Conservation (phyloP, 805 yeast species). For the Yarrowia porcina region DNA sequence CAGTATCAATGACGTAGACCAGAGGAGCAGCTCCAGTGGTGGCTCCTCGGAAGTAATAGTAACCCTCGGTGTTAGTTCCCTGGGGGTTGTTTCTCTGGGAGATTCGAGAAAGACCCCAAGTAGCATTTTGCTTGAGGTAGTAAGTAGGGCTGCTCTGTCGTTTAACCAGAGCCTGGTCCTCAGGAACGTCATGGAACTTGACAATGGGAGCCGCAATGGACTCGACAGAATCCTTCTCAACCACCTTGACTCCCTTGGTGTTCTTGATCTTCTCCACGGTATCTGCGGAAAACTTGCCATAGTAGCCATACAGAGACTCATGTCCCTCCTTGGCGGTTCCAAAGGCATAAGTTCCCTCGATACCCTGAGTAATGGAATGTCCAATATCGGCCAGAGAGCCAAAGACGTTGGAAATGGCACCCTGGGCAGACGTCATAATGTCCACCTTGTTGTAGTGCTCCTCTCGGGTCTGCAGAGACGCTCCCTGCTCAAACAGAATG, state of each 20-base stretch:
- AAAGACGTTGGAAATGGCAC: background rate
- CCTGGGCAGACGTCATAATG: background rate
- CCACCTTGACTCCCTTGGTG: constrained; percentile 52
- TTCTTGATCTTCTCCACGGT: constrained; percentile 47
- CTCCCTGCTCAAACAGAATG: constrained; percentile 17
- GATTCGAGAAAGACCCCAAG: constrained; percentile 92
- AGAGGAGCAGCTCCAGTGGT: constrained; percentile 41
- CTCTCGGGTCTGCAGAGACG: constrained; percentile 26
- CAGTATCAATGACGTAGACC: constrained; percentile 86
- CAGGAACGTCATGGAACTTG: constrained; percentile 54
- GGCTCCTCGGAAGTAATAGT: constrained; percentile 15
- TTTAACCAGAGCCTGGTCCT: background rate
- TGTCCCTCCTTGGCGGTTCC: constrained; percentile 31
- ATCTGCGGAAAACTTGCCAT: constrained; percentile 46
- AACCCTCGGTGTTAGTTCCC: constrained; percentile 19
- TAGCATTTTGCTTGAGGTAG: constrained; percentile 70
- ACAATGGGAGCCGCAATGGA: constrained; percentile 8
- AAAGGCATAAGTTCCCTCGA: constrained; percentile 27
- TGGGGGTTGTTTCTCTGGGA: constrained; percentile 62
- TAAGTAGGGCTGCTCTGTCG: constrained; percentile 12
- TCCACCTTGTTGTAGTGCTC: constrained; percentile 21
- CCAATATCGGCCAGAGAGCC: constrained; percentile 4
- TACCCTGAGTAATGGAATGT: constrained; percentile 26
- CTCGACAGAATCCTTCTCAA: constrained; percentile 75
- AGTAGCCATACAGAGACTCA: constrained; percentile 43